phyloP scores from a whole-genome alignment of 2,329 filamentous ascomycete species.

The Aspergillus melleus region DNA sequence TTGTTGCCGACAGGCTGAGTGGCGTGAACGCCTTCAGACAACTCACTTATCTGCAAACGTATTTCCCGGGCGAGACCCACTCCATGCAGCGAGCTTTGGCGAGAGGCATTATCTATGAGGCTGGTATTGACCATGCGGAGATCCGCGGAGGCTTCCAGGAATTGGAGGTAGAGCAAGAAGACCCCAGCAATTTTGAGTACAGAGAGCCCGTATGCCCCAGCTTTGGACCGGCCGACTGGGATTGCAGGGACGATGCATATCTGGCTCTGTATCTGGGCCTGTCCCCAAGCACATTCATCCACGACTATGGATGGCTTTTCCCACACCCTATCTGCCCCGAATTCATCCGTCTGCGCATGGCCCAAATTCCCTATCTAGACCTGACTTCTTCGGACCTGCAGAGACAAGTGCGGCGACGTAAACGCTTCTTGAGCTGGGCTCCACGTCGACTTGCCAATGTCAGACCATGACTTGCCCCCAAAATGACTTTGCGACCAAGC shows the following conservation, averaged over 20 bases:
- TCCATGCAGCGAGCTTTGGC: constrained; percentile 16
- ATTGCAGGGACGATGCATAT: constrained; percentile 12
- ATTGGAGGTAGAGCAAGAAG: constrained; percentile 7
- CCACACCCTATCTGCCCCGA: constrained; percentile 3
- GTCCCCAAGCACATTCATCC: constrained; percentile 8
- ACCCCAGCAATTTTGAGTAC: constrained; percentile 7
- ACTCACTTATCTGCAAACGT: constrained; percentile 12
- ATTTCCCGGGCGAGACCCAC: constrained; percentile 16
- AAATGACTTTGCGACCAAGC: not conserved
- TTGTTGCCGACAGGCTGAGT: constrained; percentile 12
- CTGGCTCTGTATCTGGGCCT: constrained; percentile 14
- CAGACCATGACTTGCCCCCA: not conserved
- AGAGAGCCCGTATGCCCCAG: constrained; percentile 6
- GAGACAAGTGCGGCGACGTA: constrained; percentile 1
- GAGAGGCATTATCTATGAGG: constrained; percentile 13
- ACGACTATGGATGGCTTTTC: constrained; percentile 10
- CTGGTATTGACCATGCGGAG: constrained; percentile 11
- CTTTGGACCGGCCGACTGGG: constrained; percentile 9
- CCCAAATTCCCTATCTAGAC: constrained; percentile 13
- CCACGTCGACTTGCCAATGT: not conserved
- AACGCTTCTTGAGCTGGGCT: not conserved
- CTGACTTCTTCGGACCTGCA: constrained; percentile 8
- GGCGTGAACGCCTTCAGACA: constrained; percentile 13
- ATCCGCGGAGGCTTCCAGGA: constrained; percentile 9
- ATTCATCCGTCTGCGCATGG: constrained; percentile 17